Evolutionary conservation across 2,329 filamentous ascomycete species (phyloP), one percentile per base, ranked within the genome.

Genomic region (Knoxdaviesia capensis): DNA sequence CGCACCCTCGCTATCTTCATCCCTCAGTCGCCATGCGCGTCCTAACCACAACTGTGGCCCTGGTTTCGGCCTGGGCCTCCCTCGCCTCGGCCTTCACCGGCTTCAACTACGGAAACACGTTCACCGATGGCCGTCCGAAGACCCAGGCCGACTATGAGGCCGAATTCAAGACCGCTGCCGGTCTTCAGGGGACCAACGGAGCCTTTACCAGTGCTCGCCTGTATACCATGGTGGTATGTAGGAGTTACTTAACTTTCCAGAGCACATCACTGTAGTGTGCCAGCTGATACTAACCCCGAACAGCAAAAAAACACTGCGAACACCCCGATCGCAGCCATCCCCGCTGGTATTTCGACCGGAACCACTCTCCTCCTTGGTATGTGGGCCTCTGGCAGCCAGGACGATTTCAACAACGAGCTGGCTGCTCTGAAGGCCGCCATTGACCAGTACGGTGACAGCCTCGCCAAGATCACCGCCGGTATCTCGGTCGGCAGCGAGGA

Each of bases 401-500:
- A 59, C 5, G 57, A 56, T 28, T 77, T 92, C 57, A 60, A 68
- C 56, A 81, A 84, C 55, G 85, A 94, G 62, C 61, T 93, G 39
- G 56, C 65, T 3, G 84, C 85, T 9, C 67, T 94, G 40, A 71
- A 71, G 56, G 60, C 65, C 37, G 81, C 84, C 49, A 79, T 87
- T 48, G 49, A 59, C 40, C 65, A 74, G 53, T 86, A 85, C 56
- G 83, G 82, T 44, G 59, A 62, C 7, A 61, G 67, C 39, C 75
- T 92, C 51, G 68, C 69, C 35, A 63, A 67, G 43, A 63, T 80
- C 11, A 74, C 93, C 37, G 78, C 75, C 44, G 86, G 83, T 56
- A 88, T 93, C 60, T 87, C 83, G 0, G 74, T 93, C 42, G 86
- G 86, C 47, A 81, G 71, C 49, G 86, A 94, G 66, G 86, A 94